phyloP scores from a whole-genome alignment of 2,329 filamentous ascomycete species.

The Fusarium sp. region DNA sequence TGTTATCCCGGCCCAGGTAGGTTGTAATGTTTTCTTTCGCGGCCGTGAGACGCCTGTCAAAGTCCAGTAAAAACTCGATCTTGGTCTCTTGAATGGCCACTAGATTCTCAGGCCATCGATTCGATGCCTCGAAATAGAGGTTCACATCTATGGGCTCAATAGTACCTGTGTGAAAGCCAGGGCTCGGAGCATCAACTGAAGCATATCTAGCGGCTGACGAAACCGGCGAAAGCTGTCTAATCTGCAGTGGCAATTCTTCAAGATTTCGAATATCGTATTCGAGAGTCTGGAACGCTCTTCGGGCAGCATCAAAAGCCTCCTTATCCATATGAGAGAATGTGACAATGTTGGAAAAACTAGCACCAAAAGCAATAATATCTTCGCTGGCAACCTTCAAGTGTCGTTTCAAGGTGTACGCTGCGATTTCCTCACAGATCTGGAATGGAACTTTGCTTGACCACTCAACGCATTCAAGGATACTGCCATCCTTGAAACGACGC shows the following conservation, averaged over 20 bases:
- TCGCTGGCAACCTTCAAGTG: constrained; percentile 71
- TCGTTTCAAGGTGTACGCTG: constrained; percentile 73
- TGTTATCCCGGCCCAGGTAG: constrained; percentile 83
- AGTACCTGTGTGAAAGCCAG: constrained; percentile 55
- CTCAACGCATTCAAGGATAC: constrained; percentile 89
- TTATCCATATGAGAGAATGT: constrained; percentile 58
- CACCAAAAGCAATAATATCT: constrained; percentile 61
- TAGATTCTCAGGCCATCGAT: constrained; percentile 92
- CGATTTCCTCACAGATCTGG: constrained; percentile 81
- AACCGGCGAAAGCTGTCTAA: constrained; percentile 80
- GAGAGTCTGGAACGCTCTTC: constrained; percentile 75
- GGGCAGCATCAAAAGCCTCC: constrained; percentile 72
- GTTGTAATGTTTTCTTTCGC: constrained; percentile 68
- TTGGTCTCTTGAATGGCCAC: constrained; percentile 93
- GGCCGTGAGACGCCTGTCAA: constrained; percentile 75
- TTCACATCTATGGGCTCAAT: constrained; percentile 76
- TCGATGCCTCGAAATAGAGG: constrained; percentile 92
- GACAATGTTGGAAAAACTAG: constrained; percentile 60
- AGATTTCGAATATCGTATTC: constrained; percentile 81
- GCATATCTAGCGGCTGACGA: constrained; percentile 79
- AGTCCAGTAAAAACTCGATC: constrained; percentile 83
- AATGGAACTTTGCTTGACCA: constrained; percentile 74
- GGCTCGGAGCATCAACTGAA: constrained; percentile 58
- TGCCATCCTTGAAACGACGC: constrained; percentile 93
- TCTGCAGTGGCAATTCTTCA: constrained; percentile 85